Percentiles rank a stretch among this genome's conserved stretches.
Conservation (phyloP, 306 rosid genomes). For the Nissolia schottii region DNA sequence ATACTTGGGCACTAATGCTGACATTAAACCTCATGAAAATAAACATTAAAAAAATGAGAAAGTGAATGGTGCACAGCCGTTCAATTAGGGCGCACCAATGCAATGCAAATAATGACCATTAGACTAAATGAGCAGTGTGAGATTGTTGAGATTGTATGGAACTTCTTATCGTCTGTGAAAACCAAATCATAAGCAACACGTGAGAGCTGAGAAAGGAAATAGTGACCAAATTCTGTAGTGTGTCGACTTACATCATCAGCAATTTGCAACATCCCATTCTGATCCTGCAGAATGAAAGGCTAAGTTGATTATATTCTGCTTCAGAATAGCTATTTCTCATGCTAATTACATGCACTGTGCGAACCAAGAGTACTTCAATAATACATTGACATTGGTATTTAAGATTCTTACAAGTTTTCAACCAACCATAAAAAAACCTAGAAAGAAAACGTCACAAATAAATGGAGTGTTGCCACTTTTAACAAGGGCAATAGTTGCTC, state of each 20-base stretch:
- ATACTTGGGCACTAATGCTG: neutral
- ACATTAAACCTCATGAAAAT: neutral
- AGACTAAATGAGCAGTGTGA: neutral
- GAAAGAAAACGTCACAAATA: neutral
- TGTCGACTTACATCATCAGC: slow-evolving; percentile 81
- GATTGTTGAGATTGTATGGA: slow-evolving; percentile 2
- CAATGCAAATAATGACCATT: neutral
- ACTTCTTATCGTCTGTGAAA: neutral
- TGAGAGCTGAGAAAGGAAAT: neutral
- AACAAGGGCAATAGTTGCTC: neutral
- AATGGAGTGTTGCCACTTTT: neutral
- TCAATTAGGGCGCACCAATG: neutral
- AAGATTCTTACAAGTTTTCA: neutral
- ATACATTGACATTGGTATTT: neutral
- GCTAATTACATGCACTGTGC: neutral
- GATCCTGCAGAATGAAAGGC: slow-evolving; percentile 53
- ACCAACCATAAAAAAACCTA: slow-evolving; percentile 14
- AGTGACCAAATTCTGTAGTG: neutral
- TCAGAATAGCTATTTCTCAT: slow-evolving; percentile 1
- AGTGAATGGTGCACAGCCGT: neutral
- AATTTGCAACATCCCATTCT: slow-evolving; percentile 66
- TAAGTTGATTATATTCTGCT: slow-evolving; percentile 9
- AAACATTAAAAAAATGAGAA: neutral
- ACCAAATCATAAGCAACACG: neutral
- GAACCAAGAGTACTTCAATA: neutral